Evolutionary conservation across 805 yeast species (phyloP), one percentile per base, ranked within the genome.

Genomic region (Sugiyamaella chiloensis): DNA sequence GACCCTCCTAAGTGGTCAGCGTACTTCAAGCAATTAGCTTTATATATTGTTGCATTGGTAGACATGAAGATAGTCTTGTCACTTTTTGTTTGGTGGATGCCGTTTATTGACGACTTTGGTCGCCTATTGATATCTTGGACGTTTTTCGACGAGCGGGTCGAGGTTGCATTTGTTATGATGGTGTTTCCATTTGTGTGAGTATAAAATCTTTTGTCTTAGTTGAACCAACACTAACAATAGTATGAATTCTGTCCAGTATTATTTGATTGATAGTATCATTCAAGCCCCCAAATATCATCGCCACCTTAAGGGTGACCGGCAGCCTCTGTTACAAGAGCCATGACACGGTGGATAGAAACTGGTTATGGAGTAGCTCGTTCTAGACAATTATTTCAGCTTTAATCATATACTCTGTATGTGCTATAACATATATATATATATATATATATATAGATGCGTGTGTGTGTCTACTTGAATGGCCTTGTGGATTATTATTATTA

Each of bases 121-220:
- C 81, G 81, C 49, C 79, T 86, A 71, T 66, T 89, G 27, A 69
- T 91, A 21, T 79, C 86, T n/a, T 86, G 96, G 93, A 78, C 93
- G 3, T 83, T 84, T 57, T 78, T 78, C 45, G 81, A 81, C 64
- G 93, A 95, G 2, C 80, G 84, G 52, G 73, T 88, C 31, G 96
- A 93, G 63, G 87, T 91, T 12, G 82, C 85, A 32, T 76, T 91
- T 52, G 96, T 93, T 21, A 84, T 91, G 81, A 78, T 93, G 61
- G 76, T 51, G 1, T 67, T 69, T 53, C 73, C 73, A 14, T 52
- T 68, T 21, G 53, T 69, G 56, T 56, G 36, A 36, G 60, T 49
- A 20, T 12, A 12, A 19, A 12, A 24, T 34, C 24, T 14, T 12
- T 21, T 20, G 1, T 14, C 19, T 8, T 19, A 5, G 16, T 16